These are phyloP conservation scores for Coemansia sp. DNA, from an alignment of 371 early-diverging fungal genomes.

Conservation along the genomic window DNA sequence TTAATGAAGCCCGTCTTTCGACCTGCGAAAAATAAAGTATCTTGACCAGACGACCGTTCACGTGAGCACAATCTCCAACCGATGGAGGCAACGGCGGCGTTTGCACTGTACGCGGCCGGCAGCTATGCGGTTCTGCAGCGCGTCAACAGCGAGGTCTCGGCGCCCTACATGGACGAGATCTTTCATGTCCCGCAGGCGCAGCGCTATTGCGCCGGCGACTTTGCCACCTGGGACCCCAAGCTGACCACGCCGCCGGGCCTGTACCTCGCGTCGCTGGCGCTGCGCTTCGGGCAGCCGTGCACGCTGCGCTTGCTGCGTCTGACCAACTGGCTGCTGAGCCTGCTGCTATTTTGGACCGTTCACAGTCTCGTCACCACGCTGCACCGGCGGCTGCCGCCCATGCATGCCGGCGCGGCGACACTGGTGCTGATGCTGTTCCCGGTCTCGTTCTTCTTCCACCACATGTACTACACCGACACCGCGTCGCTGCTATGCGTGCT, in stretches of 20 bases:
- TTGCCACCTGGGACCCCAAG: constrained; percentile 81
- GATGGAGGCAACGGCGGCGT: constrained; percentile 7
- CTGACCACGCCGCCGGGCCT: constrained; percentile 96
- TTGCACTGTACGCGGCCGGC: constrained; percentile 21
- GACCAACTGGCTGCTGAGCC: constrained; percentile 61
- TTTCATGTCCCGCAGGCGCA: constrained; percentile 94
- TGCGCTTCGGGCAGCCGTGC: constrained; percentile 43
- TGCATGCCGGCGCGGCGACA: constrained; percentile 51
- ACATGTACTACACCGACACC: constrained; percentile 90
- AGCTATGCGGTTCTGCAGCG: constrained; percentile 30
- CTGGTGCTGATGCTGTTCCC: constrained; percentile 73
- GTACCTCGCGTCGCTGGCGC: constrained; percentile 57
- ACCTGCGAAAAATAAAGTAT: no score
- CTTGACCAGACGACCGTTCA: background rate
- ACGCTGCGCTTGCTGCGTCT: constrained; percentile 58
- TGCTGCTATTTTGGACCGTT: constrained; percentile 56
- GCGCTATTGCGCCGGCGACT: constrained; percentile 75
- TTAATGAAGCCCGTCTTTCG: no score
- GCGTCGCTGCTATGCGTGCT: constrained; percentile 81
- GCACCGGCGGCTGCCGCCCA: constrained; percentile 13
- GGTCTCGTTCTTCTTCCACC: constrained; percentile 76
- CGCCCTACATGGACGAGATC: constrained; percentile 76
- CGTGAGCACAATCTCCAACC: background rate
- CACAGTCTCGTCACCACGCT: constrained; percentile 52
- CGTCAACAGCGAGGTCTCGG: constrained; percentile 13